Percentiles rank a stretch among this genome's conserved stretches.
Evolutionary conservation across 139 green algal genomes (phyloP).

Genomic region (Chlorokybus atmophyticus): DNA sequence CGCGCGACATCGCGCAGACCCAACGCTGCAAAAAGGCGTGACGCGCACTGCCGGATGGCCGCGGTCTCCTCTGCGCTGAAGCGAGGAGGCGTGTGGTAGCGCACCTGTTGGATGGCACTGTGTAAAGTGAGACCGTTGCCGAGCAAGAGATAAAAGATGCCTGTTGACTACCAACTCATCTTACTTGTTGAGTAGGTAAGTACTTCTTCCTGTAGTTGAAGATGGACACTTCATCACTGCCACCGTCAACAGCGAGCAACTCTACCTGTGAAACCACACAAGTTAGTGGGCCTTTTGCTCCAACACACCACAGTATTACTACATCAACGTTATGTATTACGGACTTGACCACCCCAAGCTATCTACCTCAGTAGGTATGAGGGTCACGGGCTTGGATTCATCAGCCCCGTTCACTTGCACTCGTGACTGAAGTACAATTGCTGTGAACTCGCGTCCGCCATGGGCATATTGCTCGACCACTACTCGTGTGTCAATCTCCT

Average conservation of each 20-base stretch:
- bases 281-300: too few relatives aligned
- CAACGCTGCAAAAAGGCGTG: conserved; percentile 39
- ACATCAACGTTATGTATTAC: too few relatives aligned
- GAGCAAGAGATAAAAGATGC: too few relatives aligned
- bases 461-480: conserved; percentile 29
- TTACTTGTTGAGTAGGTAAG: conserved; percentile 34
- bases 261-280: conserved; percentile 37
- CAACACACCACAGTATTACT: too few relatives aligned
- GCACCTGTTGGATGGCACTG: too few relatives aligned
- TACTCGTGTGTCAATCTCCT: conserved; percentile 15
- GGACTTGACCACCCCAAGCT: too few relatives aligned
- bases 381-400: conserved; percentile 30
- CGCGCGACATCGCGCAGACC: conserved; percentile 40
- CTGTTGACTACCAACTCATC: too few relatives aligned
- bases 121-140: too few relatives aligned
- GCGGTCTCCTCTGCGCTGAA: conserved; percentile 16
- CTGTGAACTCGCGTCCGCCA: conserved; percentile 32
- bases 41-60: conserved; percentile 26
- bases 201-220: conserved; percentile 32
- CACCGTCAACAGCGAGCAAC: conserved; percentile 1
- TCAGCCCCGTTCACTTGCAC: background rate
- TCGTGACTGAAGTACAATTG: conserved; percentile 23
- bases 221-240: background rate
- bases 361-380: conserved; percentile 43
- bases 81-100: conserved; percentile 35